Conservation (phyloP, 129 eudicot species). For the Helianthus tuberosus region DNA sequence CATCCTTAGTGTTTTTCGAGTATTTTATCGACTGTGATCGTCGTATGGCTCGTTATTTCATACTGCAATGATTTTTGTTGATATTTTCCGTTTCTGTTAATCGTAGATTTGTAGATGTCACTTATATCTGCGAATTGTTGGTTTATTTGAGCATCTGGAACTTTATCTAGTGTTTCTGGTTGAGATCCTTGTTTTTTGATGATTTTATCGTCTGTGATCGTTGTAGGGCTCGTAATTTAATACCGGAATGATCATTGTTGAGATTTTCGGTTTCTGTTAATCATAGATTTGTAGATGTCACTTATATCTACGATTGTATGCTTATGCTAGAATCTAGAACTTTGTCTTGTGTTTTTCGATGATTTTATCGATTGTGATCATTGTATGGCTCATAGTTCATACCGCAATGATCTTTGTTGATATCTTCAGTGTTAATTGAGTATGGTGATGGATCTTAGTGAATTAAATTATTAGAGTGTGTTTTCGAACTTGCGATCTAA, state of each 20-base stretch:
- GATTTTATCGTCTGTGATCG: not conserved
- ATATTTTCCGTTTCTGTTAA: not conserved
- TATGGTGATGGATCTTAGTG: conserved; percentile 3
- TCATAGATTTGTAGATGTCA: not conserved
- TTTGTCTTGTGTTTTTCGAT: not conserved
- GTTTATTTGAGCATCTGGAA: not conserved
- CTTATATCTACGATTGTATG: not conserved
- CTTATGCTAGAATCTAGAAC: not conserved
- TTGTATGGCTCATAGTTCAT: not conserved
- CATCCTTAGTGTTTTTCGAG: not conserved
- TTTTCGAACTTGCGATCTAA: not conserved
- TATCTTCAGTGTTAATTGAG: not conserved
- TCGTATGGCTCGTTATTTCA: not conserved
- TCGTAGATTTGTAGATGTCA: not conserved
- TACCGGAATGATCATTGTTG: not conserved
- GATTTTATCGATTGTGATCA: not conserved
- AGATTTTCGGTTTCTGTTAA: not conserved
- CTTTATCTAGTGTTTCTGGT: not conserved
- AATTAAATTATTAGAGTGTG: not conserved
- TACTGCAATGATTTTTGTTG: not conserved
- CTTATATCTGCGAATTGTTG: not conserved
- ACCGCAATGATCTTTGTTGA: not conserved
- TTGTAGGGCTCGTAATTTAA: not conserved
- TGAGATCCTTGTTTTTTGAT: not conserved
- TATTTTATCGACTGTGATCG: not conserved